Evolutionary conservation across 2,329 filamentous ascomycete species (phyloP).

Genomic region (Hypoxylon sp.): DNA sequence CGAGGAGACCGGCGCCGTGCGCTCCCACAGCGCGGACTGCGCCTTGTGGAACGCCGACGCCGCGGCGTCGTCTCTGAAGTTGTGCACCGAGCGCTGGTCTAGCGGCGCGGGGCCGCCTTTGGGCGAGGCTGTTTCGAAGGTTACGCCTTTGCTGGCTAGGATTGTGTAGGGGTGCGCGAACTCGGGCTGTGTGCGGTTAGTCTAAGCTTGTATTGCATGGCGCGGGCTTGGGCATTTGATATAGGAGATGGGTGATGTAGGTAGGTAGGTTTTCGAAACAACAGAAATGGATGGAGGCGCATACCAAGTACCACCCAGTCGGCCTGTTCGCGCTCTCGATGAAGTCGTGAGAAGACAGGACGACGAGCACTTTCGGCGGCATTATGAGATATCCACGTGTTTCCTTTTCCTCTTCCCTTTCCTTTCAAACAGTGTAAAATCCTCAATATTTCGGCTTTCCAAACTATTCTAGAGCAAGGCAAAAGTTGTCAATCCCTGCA

Average conservation of each 20-base stretch:
- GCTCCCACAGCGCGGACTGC: constrained; percentile 71
- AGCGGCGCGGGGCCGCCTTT: constrained; percentile 72
- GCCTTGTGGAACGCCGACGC: constrained; percentile 67
- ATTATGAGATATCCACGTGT: constrained; percentile 50
- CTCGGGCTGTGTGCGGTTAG: constrained; percentile 61
- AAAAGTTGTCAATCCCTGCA: too few relatives aligned
- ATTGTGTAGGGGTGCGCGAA: constrained; percentile 74
- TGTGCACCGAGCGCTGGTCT: constrained; percentile 68
- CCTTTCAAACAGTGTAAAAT: too few relatives aligned
- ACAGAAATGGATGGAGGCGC: constrained; percentile 42
- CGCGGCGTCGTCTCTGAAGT: constrained; percentile 65
- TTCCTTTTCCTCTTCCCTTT: too few relatives aligned
- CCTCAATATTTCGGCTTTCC: neutral
- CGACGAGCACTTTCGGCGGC: constrained; percentile 74
- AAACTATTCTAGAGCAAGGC: neutral
- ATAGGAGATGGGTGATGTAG: too few relatives aligned
- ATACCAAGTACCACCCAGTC: constrained; percentile 79
- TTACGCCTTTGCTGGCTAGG: constrained; percentile 63
- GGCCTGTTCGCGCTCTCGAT: constrained; percentile 63
- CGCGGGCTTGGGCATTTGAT: too few relatives aligned
- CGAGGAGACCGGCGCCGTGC: constrained; percentile 68
- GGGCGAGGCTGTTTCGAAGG: constrained; percentile 71
- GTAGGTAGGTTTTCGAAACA: too few relatives aligned
- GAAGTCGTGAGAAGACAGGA: constrained; percentile 73
- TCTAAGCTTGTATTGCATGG: too few relatives aligned